Evolutionary conservation across 257 asterid species (phyloP).

Genomic region (Solanum chmielewskii): DNA sequence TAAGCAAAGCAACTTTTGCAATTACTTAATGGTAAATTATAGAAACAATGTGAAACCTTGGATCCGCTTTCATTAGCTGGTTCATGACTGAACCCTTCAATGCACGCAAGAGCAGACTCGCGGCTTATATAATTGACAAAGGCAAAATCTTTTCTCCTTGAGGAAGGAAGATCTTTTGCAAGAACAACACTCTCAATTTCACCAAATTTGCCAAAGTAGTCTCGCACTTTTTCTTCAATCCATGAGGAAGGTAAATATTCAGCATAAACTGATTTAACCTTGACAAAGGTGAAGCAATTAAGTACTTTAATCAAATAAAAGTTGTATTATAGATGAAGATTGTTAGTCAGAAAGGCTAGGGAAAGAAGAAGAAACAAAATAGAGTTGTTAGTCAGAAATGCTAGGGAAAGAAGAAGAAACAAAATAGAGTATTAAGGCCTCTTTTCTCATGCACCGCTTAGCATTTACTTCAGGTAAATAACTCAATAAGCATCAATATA

Average conservation of each 20-base stretch:
- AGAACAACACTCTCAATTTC: conserved; percentile 54
- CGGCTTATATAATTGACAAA: conserved; percentile 45
- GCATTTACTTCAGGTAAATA: not conserved
- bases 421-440: not conserved
- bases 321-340: not conserved
- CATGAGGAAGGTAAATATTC: conserved; percentile 57
- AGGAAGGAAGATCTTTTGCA: conserved; percentile 42
- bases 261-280: conserved; percentile 60
- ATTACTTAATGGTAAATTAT: not conserved
- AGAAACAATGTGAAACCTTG: conserved; percentile 24
- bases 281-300: conserved; percentile 6
- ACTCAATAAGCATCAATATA: not conserved
- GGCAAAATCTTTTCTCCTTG: conserved; percentile 63
- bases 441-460: not conserved
- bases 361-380: not conserved
- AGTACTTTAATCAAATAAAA: not conserved
- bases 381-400: not conserved
- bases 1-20: not conserved
- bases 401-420: not conserved
- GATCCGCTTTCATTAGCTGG: conserved; percentile 25
- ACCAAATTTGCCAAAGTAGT: conserved; percentile 55
- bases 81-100: conserved; percentile 35
- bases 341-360: not conserved
- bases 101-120: conserved; percentile 63
- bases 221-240: conserved; percentile 43